phyloP scores from a whole-genome alignment of 208 protist genomes.

The Crithidia thermophila region DNA sequence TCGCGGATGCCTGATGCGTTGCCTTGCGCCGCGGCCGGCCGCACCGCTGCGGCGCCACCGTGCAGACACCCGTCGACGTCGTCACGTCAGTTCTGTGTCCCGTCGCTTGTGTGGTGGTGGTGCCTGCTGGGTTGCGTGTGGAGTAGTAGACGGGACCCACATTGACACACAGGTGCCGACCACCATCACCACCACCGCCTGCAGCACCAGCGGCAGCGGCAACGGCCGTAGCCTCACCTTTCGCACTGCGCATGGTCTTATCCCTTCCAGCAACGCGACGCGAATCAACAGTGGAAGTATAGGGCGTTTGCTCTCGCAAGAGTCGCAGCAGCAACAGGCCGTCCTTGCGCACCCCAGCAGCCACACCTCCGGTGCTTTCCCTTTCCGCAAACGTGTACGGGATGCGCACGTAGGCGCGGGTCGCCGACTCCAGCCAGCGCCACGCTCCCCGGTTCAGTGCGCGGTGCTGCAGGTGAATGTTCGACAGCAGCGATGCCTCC shows the following conservation, averaged over 20 bases:
- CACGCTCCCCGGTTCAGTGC: slow-evolving; percentile 60
- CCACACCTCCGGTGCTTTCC: no score
- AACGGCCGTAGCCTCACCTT: no score
- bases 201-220: background rate
- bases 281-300: background rate
- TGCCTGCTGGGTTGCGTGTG: background rate
- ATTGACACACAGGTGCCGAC: slow-evolving; percentile 18
- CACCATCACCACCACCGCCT: background rate
- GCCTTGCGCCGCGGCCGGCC: background rate
- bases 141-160: slow-evolving; percentile 27
- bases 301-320: background rate
- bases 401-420: slow-evolving; percentile 45
- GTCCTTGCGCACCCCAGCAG: background rate
- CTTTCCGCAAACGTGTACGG: background rate
- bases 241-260: no score
- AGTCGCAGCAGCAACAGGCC: slow-evolving; percentile 4
- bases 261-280: background rate
- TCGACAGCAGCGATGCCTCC: slow-evolving; percentile 58
- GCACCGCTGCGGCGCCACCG: background rate
- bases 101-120: background rate
- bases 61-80: background rate
- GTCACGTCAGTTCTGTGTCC: background rate
- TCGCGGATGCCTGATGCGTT: background rate
- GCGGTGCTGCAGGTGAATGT: slow-evolving; percentile 56
- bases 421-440: slow-evolving; percentile 50